Evolutionary conservation across 805 yeast genomes (phyloP), one percentile per base, ranked within the genome.

Genomic region (Peterozyma toletana): DNA sequence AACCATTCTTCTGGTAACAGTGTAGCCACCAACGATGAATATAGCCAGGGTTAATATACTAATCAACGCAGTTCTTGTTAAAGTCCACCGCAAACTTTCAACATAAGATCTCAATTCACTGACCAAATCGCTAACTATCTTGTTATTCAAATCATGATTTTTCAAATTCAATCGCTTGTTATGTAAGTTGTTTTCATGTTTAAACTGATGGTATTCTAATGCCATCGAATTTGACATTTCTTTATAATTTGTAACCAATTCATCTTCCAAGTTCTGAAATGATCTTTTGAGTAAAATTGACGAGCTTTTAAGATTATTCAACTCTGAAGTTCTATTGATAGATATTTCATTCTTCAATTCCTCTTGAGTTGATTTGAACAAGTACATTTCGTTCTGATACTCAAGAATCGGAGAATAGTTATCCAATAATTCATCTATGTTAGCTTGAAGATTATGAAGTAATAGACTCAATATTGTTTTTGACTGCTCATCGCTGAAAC

Each of bases 331-430:
- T 50, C 97, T 67, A 30, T 83, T 75, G 35, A 81, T 73, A 35
- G 83, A 79, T 18, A 89, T 77, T 53, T 89, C 96, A 38, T 84
- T 86, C 40, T 83, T 64, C 33, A 91, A 63, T 59, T 91, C 98
- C 43, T 90, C 83, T 48, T 87, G 87, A 0, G 96, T 96, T 30
- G 96, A 95, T 57, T 89, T 91, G 59, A 88, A 90, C 11, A 93
- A 64, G 57, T 91, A 93, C 17, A 78, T 75, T 54, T 91, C 96
- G 54, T 90, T 91, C 50, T 90, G 96, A 13, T 88, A 64, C 52
- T 88, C 96, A 48, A 79, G 78, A 27, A 63, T 63, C 17, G 76
- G 79, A 4, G 75, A 63, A 57, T 74, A 77, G 45, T 67, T 68
- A 4, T 63, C 58, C 39, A 71, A 67, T 33, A 81, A 62, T 57